Conservation (phyloP, 1,284 basidiomycete species). For the Chalciporus sp. region DNA sequence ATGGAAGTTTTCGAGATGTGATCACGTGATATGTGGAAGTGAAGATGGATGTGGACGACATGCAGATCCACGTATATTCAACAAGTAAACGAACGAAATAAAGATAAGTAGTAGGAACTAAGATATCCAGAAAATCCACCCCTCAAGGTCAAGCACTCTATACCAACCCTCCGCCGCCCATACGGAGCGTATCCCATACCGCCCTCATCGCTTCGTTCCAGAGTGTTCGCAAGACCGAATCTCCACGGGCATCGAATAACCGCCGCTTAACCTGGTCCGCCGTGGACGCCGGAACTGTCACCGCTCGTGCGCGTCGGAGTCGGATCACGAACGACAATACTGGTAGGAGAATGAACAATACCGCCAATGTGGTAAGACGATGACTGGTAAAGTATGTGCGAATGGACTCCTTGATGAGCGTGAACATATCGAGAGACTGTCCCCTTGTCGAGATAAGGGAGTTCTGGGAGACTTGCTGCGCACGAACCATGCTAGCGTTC, state of each 20-base stretch:
- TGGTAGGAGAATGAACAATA: constrained; percentile 64
- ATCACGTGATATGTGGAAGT: constrained; percentile 22
- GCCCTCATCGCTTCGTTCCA: constrained; percentile 61
- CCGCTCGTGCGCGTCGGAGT: constrained; percentile 39
- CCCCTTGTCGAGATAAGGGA: constrained; percentile 22
- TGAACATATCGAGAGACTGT: constrained; percentile 46
- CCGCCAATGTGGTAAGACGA: constrained; percentile 48
- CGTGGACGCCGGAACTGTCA: constrained; percentile 36
- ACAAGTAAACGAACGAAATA: constrained; percentile 9
- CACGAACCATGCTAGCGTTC: constrained; percentile 28
- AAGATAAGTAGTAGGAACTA: constrained; percentile 15
- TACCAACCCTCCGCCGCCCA: constrained; percentile 76
- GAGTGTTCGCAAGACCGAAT: constrained; percentile 42
- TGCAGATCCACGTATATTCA: not conserved
- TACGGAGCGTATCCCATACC: constrained; percentile 67
- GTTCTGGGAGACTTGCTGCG: constrained; percentile 27
- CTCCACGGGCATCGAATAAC: constrained; percentile 43
- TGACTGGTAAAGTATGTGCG: constrained; percentile 49
- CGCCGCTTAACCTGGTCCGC: constrained; percentile 62
- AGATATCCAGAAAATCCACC: not conserved
- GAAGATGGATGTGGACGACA: too few relatives aligned
- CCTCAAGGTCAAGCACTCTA: constrained; percentile 24
- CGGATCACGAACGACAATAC: constrained; percentile 59
- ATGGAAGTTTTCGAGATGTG: constrained; percentile 9
- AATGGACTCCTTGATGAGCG: constrained; percentile 48